Conservation (phyloP, 2,329 filamentous ascomycete species). For the Diaporthe vexans region DNA sequence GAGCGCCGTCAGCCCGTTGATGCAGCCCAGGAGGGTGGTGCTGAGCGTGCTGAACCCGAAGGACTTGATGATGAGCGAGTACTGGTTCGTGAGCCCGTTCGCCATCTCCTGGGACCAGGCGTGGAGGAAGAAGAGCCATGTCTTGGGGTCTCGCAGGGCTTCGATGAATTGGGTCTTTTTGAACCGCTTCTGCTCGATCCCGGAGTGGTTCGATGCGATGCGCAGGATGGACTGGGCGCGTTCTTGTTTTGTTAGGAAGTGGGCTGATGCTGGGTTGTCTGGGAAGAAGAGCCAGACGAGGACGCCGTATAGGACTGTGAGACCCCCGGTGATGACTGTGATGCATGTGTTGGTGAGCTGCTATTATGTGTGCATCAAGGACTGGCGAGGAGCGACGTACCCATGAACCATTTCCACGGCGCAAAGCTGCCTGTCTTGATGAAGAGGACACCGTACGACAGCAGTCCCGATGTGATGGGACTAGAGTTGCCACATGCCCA, state of each 20-base stretch:
- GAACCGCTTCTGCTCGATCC: conserved; percentile 54
- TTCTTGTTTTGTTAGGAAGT: conserved; percentile 51
- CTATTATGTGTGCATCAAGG: too few species aligned
- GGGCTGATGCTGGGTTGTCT: conserved; percentile 44
- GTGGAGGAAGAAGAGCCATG: conserved; percentile 40
- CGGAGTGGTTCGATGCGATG: conserved; percentile 53
- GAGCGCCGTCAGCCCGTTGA: conserved; percentile 40
- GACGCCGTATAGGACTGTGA: conserved; percentile 42
- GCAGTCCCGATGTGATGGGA: conserved; percentile 50
- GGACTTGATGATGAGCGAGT: conserved; percentile 59
- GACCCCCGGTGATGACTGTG: conserved; percentile 43
- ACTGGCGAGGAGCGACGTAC: conserved; percentile 39
- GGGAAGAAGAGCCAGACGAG: conserved; percentile 42
- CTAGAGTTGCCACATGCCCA: conserved; percentile 55
- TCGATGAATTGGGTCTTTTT: conserved; percentile 49
- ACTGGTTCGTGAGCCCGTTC: conserved; percentile 56
- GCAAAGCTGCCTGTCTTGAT: conserved; percentile 53
- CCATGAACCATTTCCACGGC: conserved; percentile 57
- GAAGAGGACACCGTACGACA: conserved; percentile 51
- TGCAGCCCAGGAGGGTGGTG: conserved; percentile 49
- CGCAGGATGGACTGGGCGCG: conserved; percentile 52
- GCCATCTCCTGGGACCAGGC: conserved; percentile 52
- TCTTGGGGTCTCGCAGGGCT: conserved; percentile 41
- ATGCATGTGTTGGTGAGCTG: too few species aligned
- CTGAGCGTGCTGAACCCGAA: conserved; percentile 57